Base-by-base conservation (phyloP, 352 stramenopile genomes). In the Peronospora destructor region DNA sequence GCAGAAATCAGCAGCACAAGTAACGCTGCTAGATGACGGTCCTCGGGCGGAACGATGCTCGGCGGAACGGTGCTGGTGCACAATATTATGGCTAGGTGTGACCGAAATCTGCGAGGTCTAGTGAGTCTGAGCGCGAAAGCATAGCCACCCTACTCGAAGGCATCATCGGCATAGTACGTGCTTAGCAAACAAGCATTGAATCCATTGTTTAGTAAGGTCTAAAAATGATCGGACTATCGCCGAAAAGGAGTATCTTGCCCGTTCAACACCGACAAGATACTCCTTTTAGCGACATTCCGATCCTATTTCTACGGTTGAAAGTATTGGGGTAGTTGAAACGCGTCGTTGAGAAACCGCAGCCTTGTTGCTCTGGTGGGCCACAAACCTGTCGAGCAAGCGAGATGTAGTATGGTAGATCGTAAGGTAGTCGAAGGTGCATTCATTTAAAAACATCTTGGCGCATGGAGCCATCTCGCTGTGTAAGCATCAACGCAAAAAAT, bases 1-100 rank as follows among this genome's bases (percentile, higher is more conserved):
- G 16, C 16, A 64, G 26, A 60, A 61, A 60, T 61, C 56, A 60
- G 45, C 56, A 54, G 33, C 49, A 35, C 51, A 48, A 21, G 50
- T 64, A 58, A 63, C 55, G 48, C 17, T 13, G 12, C n/a, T 28
- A 9, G 36, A 9, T 39, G 53, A 50, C 45, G 39, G 38, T 45
- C 44, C 35, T 44, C 19, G 19, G 19, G 19, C 19, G 19, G 19
- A 21, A 21, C 19, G 19, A n/a, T n/a, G n/a, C n/a, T 19, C 17
- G 40, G 36, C 48, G 17, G n/a, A 17, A 39, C 19, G 41, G 17
- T 5, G 19, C 10, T 29, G 40, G 35, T 61, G 57, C 28, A 56
- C 48, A 41, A 59, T 44, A 54, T 17, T 12, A 11, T 16, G 26
- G 26, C 26, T 30, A 10, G 26, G 3, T 21, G 19, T 21, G 19